Conservation (phyloP, 495 filamentous ascomycete species). For the Polyplosphaeria fusca region DNA sequence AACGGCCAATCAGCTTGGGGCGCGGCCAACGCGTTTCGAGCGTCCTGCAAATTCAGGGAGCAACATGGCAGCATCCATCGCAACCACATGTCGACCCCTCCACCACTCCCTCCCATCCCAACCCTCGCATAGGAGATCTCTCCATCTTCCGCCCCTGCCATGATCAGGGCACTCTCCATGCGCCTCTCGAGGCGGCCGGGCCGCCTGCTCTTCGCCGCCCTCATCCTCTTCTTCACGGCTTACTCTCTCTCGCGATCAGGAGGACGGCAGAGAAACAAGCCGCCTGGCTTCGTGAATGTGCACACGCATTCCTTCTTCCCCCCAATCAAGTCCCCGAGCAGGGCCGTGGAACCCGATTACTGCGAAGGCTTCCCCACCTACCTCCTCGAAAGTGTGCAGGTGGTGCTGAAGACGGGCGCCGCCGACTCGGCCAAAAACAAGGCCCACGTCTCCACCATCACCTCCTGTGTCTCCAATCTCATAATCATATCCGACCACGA, state of each 20-base stretch:
- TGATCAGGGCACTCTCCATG: constrained; percentile 6
- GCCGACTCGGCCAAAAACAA: constrained; percentile 36
- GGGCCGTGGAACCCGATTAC: constrained; percentile 18
- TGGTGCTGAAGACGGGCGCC: constrained; percentile 45
- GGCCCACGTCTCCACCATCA: constrained; percentile 41
- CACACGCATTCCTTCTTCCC: constrained; percentile 27
- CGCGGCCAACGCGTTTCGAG: not conserved
- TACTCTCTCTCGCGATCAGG: constrained; percentile 7
- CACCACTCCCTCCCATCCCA: not conserved
- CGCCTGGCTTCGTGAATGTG: not conserved
- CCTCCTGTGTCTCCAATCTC: constrained; percentile 45
- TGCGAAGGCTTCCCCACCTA: constrained; percentile 43
- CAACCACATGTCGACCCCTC: not conserved
- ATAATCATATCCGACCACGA: constrained; percentile 51
- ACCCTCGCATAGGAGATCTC: not conserved
- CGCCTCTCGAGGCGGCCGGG: constrained; percentile 15
- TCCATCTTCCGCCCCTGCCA: too few species aligned
- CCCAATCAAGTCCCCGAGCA: constrained; percentile 4
- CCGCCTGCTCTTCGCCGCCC: constrained; percentile 12
- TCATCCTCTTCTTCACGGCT: constrained; percentile 19
- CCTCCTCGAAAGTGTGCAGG: constrained; percentile 40
- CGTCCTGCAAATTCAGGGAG: not conserved
- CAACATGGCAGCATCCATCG: not conserved
- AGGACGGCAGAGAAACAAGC: not conserved
- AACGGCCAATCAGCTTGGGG: too few species aligned